Conservation (phyloP, 768 basidiomycete species). For the Lyophyllum decastes region DNA sequence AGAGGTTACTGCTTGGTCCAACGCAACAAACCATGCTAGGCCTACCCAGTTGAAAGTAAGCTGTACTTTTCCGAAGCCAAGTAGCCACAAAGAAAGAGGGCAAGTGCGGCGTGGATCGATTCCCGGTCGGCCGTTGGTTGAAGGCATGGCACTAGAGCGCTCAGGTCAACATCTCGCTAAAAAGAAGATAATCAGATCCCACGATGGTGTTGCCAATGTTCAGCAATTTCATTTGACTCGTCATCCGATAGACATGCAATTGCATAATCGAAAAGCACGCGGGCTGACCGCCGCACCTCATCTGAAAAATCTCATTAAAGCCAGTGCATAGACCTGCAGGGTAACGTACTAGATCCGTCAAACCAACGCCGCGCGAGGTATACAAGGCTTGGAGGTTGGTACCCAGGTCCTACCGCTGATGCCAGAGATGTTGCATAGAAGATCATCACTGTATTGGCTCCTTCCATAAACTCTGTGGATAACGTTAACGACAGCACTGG, state of each 20-base stretch:
- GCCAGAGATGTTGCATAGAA: slow-evolving; percentile 81
- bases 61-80: slow-evolving; percentile 81
- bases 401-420: slow-evolving; percentile 57
- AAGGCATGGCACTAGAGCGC: slow-evolving; percentile 66
- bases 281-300: slow-evolving; percentile 77
- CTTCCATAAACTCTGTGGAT: slow-evolving; percentile 61
- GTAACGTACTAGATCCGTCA: slow-evolving; percentile 61
- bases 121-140: slow-evolving; percentile 65
- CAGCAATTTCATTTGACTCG: slow-evolving; percentile 45
- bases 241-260: slow-evolving; percentile 68
- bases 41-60: slow-evolving; percentile 71
- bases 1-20: slow-evolving; percentile 1
- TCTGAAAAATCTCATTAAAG: slow-evolving; percentile 33
- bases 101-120: slow-evolving; percentile 58
- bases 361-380: slow-evolving; percentile 79
- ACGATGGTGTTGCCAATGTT: slow-evolving; percentile 16
- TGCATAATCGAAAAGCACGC: slow-evolving; percentile 76
- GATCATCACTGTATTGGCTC: slow-evolving; percentile 71
- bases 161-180: slow-evolving; percentile 46
- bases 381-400: slow-evolving; percentile 68
- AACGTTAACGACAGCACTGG: slow-evolving; percentile 1
- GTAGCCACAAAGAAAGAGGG: slow-evolving; percentile 81
- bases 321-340: neutral
- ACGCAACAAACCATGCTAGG: neutral
- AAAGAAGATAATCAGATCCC: neutral